Conservation (phyloP, 345 rosid species). For the Xanthoceras sorbifolium region DNA sequence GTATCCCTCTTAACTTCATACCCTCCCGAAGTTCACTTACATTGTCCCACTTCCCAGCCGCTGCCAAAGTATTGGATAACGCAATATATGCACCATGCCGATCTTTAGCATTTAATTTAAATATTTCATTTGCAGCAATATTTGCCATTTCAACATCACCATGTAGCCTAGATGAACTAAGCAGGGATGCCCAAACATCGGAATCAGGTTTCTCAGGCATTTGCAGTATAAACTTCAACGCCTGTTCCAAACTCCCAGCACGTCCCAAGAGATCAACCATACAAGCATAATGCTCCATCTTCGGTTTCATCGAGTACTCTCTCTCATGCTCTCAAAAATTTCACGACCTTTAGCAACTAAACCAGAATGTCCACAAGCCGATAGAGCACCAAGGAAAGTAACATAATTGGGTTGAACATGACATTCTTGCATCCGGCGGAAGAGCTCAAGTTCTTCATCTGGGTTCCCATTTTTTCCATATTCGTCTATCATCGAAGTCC, state of each 20-base stretch:
- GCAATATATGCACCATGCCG: conserved; percentile 90
- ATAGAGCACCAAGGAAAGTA: conserved; percentile 85
- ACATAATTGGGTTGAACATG: conserved; percentile 61
- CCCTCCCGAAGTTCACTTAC: conserved; percentile 64
- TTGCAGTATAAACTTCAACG: conserved; percentile 57
- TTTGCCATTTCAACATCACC: conserved; percentile 65
- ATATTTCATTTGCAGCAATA: conserved; percentile 72
- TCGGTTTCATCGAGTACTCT: conserved; percentile 60
- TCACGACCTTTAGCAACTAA: conserved; percentile 63
- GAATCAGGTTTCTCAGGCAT: conserved; percentile 72
- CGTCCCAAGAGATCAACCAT: conserved; percentile 91
- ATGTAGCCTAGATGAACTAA: conserved; percentile 73
- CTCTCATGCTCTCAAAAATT: conserved; percentile 77
- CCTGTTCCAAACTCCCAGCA: conserved; percentile 60
- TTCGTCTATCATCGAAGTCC: too few relatives aligned
- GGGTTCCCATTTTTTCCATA: conserved; percentile 87
- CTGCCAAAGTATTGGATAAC: conserved; percentile 73
- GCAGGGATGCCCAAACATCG: conserved; percentile 91
- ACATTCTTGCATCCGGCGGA: conserved; percentile 50
- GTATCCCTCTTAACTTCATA: conserved; percentile 69
- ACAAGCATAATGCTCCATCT: conserved; percentile 92
- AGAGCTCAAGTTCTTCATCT: conserved; percentile 68
- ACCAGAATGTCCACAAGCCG: conserved; percentile 88
- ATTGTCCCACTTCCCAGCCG: conserved; percentile 75
- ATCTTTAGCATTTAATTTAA: conserved; percentile 58